Conservation (phyloP, 495 filamentous ascomycete genomes). For the Penicillium samsonianum region DNA sequence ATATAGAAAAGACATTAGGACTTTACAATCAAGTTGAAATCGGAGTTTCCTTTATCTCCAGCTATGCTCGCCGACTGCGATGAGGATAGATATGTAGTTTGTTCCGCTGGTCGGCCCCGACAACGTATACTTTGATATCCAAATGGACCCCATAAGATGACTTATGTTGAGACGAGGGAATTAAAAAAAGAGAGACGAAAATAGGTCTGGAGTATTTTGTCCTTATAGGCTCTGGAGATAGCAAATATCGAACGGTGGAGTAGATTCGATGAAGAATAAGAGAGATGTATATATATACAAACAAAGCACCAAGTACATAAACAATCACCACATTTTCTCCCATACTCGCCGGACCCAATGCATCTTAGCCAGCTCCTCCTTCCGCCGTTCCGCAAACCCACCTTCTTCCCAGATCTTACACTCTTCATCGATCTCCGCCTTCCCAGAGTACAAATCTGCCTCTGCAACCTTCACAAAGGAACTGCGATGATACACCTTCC, state of each 20-base stretch:
- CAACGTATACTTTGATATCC: too few relatives aligned
- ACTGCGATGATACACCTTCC: constrained; percentile 36
- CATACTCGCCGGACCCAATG: constrained; percentile 23
- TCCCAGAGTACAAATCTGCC: constrained; percentile 32
- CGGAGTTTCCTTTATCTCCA: neutral
- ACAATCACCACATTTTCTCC: constrained; percentile 38
- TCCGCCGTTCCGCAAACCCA: constrained; percentile 28
- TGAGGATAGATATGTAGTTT: too few relatives aligned
- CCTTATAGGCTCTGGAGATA: neutral
- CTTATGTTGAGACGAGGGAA: too few relatives aligned
- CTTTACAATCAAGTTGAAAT: neutral
- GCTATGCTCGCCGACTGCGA: neutral
- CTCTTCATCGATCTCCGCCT: constrained; percentile 38
- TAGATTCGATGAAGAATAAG: neutral
- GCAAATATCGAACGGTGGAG: neutral
- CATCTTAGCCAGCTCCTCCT: constrained; percentile 31
- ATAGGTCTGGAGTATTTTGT: too few relatives aligned
- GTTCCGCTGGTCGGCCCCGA: too few relatives aligned
- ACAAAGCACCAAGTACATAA: neutral
- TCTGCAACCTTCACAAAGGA: constrained; percentile 28
- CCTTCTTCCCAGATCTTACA: constrained; percentile 39
- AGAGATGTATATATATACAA: neutral
- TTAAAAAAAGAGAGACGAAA: too few relatives aligned
- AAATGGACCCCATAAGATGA: too few relatives aligned
- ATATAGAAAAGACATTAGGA: neutral